phyloP scores from a whole-genome alignment of 2,329 filamentous ascomycete genomes.

The Pseudofabraea citricarpa region DNA sequence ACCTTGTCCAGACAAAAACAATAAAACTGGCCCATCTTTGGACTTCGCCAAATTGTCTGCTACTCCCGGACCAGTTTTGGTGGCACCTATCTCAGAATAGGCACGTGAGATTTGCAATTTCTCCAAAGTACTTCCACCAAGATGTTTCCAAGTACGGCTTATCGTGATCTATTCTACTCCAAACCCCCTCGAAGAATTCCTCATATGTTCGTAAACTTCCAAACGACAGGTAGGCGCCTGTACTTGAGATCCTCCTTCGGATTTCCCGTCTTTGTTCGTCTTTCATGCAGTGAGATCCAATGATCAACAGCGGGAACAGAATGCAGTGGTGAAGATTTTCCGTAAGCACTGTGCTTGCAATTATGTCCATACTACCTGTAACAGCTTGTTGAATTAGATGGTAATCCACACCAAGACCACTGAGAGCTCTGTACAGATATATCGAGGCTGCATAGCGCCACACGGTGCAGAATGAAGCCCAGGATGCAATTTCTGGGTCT shows the following conservation, averaged over 20 bases:
- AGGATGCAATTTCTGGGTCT: slow-evolving; percentile 22
- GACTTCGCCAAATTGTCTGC: too few species aligned
- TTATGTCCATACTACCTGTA: slow-evolving; percentile 30
- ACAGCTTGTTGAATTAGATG: slow-evolving; percentile 35
- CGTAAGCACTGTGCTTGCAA: slow-evolving; percentile 30
- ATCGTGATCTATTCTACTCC: slow-evolving; percentile 16
- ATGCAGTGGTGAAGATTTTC: slow-evolving; percentile 35
- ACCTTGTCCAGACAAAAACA: too few species aligned
- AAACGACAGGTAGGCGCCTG: slow-evolving; percentile 19
- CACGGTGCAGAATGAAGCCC: slow-evolving; percentile 33
- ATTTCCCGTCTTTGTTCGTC: slow-evolving; percentile 23
- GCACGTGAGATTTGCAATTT: slow-evolving; percentile 22
- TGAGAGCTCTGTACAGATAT: slow-evolving; percentile 38
- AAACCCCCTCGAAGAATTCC: slow-evolving; percentile 18
- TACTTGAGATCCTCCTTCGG: slow-evolving; percentile 17
- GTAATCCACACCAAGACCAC: slow-evolving; percentile 33
- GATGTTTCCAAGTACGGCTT: slow-evolving; percentile 8
- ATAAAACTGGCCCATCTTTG: too few species aligned
- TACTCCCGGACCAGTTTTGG: too few species aligned
- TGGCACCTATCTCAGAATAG: slow-evolving; percentile 19
- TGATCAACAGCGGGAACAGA: slow-evolving; percentile 33
- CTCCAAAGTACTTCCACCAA: slow-evolving; percentile 23
- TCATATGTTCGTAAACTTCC: slow-evolving; percentile 19
- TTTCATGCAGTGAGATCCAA: slow-evolving; percentile 30
- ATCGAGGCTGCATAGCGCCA: slow-evolving; percentile 31